These are phyloP conservation scores for Eucalyptus lansdowneana DNA, from an alignment of 345 rosid species.

Conservation along the genomic window DNA sequence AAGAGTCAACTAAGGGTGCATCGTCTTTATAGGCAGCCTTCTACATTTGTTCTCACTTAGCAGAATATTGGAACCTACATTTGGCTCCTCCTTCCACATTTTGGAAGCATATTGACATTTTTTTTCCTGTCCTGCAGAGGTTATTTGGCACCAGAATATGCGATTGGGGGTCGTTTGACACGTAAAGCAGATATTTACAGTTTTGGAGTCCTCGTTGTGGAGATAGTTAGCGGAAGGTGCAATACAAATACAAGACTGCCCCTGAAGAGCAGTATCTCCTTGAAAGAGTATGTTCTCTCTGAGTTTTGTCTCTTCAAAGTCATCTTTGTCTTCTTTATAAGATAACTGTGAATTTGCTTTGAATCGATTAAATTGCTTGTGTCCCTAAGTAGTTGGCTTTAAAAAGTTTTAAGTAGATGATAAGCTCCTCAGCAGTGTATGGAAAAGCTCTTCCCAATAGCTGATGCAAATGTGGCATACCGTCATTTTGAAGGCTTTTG, in stretches of 20 bases:
- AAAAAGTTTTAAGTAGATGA: background rate
- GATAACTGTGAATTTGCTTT: background rate
- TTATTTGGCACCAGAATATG: slow-evolving; percentile 96
- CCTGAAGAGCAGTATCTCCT: slow-evolving; percentile 69
- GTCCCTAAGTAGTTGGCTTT: background rate
- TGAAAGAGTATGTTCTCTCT: slow-evolving; percentile 53
- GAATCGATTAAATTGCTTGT: background rate
- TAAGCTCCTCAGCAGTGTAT: background rate
- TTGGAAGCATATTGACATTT: background rate
- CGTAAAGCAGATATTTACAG: slow-evolving; percentile 91
- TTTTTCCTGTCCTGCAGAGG: slow-evolving; percentile 39
- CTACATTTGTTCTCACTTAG: background rate
- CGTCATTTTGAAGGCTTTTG: background rate
- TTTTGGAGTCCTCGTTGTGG: slow-evolving; percentile 84
- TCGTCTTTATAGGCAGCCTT: background rate
- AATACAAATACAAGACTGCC: slow-evolving; percentile 74
- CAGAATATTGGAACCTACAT: background rate
- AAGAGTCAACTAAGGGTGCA: background rate
- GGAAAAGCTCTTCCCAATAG: background rate
- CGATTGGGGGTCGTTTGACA: slow-evolving; percentile 82
- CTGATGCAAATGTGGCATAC: background rate
- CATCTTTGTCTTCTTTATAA: background rate
- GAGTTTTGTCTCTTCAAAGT: background rate
- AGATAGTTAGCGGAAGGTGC: slow-evolving; percentile 82
- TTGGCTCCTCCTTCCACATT: background rate